Percentiles rank a stretch among this genome's conserved stretches.
These are phyloP conservation scores for Saccharomycodes ludwigii DNA, from an alignment of 805 yeast genomes.

Conservation along the genomic window DNA sequence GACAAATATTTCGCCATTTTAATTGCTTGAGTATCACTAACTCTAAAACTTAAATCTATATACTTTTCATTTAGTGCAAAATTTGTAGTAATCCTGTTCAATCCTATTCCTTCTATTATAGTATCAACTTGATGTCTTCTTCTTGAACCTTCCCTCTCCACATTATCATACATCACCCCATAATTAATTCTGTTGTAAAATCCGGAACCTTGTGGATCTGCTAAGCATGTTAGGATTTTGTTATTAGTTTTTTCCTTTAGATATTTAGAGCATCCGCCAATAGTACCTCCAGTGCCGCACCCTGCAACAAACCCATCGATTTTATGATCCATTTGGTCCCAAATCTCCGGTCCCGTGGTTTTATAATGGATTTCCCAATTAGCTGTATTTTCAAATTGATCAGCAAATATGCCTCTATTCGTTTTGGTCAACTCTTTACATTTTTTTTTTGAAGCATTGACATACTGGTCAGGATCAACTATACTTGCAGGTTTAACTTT, in stretches of 20 bases:
- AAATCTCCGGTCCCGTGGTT: constrained; percentile 92
- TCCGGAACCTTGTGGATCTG: constrained; percentile 97
- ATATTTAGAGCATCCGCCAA: constrained; percentile 77
- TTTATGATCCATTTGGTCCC: constrained; percentile 48
- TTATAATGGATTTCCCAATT: constrained; percentile 79
- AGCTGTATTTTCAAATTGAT: constrained; percentile 87
- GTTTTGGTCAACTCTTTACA: constrained; percentile 37
- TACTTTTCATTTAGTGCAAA: constrained; percentile 55
- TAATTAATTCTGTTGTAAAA: constrained; percentile 69
- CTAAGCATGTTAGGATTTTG: constrained; percentile 44
- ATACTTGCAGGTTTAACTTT: constrained; percentile 91
- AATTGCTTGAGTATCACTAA: constrained; percentile 68
- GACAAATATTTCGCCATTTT: constrained; percentile 80
- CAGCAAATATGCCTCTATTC: constrained; percentile 66
- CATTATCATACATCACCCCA: constrained; percentile 89
- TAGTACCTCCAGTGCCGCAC: constrained; percentile 96
- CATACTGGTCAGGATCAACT: constrained; percentile 87
- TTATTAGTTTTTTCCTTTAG: constrained; percentile 31
- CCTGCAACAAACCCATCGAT: constrained; percentile 79
- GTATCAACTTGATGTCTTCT: constrained; percentile 96
- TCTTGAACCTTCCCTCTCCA: constrained; percentile 85
- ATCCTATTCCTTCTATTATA: constrained; percentile 83
- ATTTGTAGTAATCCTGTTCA: constrained; percentile 77
- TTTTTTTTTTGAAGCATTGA: constrained; percentile 67
- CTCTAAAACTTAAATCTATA: constrained; percentile 72